These are phyloP conservation scores for Hibiscus syriacus DNA, from an alignment of 345 rosid species.

Conservation along the genomic window DNA sequence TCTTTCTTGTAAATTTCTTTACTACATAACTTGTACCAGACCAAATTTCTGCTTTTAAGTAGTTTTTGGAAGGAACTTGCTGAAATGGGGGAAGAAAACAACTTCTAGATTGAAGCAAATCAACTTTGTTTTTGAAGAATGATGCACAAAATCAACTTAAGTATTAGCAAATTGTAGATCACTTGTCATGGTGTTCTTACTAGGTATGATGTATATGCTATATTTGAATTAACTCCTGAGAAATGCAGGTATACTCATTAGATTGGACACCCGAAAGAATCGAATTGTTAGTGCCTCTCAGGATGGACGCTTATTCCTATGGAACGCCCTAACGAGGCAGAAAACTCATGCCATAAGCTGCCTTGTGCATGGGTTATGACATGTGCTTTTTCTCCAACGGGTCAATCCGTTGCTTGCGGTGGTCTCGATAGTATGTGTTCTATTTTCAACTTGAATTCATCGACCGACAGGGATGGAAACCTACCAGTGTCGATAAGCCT, in stretches of 20 bases:
- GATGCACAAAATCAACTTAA: not conserved
- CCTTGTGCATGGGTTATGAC: conserved; percentile 99
- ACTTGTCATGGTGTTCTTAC: not conserved
- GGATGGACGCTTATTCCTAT: conserved; percentile 85
- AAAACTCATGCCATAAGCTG: conserved; percentile 88
- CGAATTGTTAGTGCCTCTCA: conserved; percentile 92
- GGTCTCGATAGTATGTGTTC: conserved; percentile 95
- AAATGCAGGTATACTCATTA: conserved; percentile 70
- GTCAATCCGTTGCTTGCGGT: conserved; percentile 94
- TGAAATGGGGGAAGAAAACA: not conserved
- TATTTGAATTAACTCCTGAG: conserved; percentile 1
- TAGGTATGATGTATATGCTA: not conserved
- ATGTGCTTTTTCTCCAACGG: conserved; percentile 89
- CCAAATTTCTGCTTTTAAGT: not conserved
- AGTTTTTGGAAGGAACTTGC: not conserved
- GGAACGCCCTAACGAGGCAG: conserved; percentile 97
- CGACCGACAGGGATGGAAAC: conserved; percentile 76
- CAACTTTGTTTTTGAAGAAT: not conserved
- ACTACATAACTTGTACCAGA: not conserved
- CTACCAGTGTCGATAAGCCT: conserved; percentile 75
- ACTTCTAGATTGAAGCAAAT: no score
- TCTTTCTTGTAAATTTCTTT: not conserved
- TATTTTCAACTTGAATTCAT: conserved; percentile 79
- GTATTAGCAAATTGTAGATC: not conserved
- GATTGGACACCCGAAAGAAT: conserved; percentile 86